Conservation (phyloP, 1,284 basidiomycete species). For the Sporisorium exsertum region DNA sequence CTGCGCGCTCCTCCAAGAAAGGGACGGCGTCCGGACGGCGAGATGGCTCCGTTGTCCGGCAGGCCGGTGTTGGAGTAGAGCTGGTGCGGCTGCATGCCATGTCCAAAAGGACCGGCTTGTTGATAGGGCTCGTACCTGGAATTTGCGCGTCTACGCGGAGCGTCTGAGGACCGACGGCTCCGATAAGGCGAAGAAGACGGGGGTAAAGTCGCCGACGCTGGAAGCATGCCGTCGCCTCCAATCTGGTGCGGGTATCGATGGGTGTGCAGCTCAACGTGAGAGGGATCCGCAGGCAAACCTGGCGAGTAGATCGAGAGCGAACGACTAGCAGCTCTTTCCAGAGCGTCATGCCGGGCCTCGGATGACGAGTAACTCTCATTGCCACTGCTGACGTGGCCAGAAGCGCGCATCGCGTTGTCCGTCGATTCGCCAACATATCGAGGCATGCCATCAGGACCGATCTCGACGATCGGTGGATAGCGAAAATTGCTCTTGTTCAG, state of each 20-base stretch:
- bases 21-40: slow-evolving; percentile 26
- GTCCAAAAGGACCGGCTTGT: slow-evolving; percentile 8
- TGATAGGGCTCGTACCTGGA: slow-evolving; percentile 45
- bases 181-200: slow-evolving; percentile 14
- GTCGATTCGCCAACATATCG: slow-evolving; percentile 73
- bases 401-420: slow-evolving; percentile 28
- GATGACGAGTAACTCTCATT: slow-evolving; percentile 44
- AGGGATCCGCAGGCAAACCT: slow-evolving; percentile 11
- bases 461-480: slow-evolving; percentile 86
- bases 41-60: slow-evolving; percentile 15
- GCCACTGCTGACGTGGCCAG: slow-evolving; percentile 43
- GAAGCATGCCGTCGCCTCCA: slow-evolving; percentile 40
- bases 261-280: slow-evolving; percentile 24
- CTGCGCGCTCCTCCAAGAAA: slow-evolving; percentile 10
- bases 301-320: slow-evolving; percentile 38
- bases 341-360: slow-evolving; percentile 32
- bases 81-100: slow-evolving; percentile 13
- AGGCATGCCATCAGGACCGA: slow-evolving; percentile 82
- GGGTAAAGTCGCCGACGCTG: slow-evolving; percentile 22
- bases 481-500: slow-evolving; percentile 90
- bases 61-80: slow-evolving; percentile 16
- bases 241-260: slow-evolving; percentile 45
- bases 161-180: slow-evolving; percentile 33
- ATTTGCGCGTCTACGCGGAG: slow-evolving; percentile 33
- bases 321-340: slow-evolving; percentile 21